Percentiles rank a stretch among this genome's conserved stretches.
Conservation (phyloP, 768 basidiomycete species). For the Termitomyces sp. region DNA sequence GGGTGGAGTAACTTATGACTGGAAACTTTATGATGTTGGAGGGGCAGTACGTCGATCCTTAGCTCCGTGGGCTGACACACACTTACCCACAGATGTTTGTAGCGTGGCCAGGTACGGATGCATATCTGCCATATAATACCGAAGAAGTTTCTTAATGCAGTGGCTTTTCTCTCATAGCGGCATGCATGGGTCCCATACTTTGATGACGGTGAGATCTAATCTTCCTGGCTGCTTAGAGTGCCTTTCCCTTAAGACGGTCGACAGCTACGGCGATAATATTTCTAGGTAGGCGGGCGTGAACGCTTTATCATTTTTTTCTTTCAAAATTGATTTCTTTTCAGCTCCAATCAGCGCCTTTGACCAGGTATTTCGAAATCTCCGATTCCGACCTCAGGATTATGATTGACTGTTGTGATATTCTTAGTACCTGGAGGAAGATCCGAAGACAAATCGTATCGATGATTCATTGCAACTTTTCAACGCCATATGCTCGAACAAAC, state of each 20-base stretch:
- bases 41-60: slow-evolving; percentile 57
- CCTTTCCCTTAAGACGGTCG: neutral
- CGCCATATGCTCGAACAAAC: slow-evolving; percentile 69
- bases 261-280: slow-evolving; percentile 83
- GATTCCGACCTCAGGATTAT: neutral
- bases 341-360: slow-evolving; percentile 87
- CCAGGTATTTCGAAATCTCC: slow-evolving; percentile 44
- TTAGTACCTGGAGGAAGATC: slow-evolving; percentile 81
- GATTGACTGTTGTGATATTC: neutral
- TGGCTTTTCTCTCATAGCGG: slow-evolving; percentile 38
- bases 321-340: slow-evolving; percentile 10
- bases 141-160: neutral
- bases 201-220: slow-evolving; percentile 63
- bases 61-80: slow-evolving; percentile 4
- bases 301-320: neutral
- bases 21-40: slow-evolving; percentile 83
- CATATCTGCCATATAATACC: neutral
- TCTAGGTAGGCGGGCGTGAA: slow-evolving; percentile 33
- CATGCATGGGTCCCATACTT: slow-evolving; percentile 85
- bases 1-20: slow-evolving; percentile 61
- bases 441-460: slow-evolving; percentile 73
- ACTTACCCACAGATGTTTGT: slow-evolving; percentile 1
- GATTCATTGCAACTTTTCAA: slow-evolving; percentile 81
- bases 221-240: slow-evolving; percentile 7
- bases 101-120: slow-evolving; percentile 59